Conservation (phyloP, 1,284 basidiomycete genomes). For the Malassezia nana region DNA sequence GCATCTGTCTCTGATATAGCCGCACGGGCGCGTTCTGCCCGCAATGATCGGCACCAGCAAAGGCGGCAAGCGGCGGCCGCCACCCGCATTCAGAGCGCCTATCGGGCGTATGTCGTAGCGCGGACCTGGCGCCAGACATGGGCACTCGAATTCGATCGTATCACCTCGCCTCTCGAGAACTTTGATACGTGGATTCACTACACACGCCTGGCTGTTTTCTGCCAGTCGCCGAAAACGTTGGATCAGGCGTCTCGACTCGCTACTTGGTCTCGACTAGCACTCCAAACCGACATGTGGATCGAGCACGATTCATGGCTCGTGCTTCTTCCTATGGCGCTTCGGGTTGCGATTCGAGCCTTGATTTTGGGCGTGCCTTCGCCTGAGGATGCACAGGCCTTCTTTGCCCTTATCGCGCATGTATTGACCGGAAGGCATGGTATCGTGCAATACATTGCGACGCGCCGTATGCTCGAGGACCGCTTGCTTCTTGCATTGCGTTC, state of each 20-base stretch:
- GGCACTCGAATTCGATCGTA: conserved; percentile 1
- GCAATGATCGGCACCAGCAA: not conserved
- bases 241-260: not conserved
- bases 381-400: not conserved
- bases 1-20: conserved; percentile 8
- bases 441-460: not conserved
- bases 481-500: conserved; percentile 21
- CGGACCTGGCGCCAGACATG: not conserved
- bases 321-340: not conserved
- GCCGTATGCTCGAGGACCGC: conserved; percentile 8
- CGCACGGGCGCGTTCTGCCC: conserved; percentile 3
- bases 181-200: not conserved
- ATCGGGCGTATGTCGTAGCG: conserved; percentile 1
- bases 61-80: conserved; percentile 7
- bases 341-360: not conserved
- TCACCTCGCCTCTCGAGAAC: not conserved
- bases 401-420: not conserved
- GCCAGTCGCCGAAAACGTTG: not conserved
- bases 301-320: not conserved
- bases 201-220: conserved; percentile 6
- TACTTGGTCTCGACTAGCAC: not conserved
- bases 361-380: not conserved
- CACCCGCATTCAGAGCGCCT: conserved; percentile 12
- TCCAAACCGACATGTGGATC: not conserved
- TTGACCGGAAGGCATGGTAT: not conserved